These are phyloP conservation scores for Wallacemonas sp. DNA, from an alignment of 208 protist genomes.

Conservation along the genomic window DNA sequence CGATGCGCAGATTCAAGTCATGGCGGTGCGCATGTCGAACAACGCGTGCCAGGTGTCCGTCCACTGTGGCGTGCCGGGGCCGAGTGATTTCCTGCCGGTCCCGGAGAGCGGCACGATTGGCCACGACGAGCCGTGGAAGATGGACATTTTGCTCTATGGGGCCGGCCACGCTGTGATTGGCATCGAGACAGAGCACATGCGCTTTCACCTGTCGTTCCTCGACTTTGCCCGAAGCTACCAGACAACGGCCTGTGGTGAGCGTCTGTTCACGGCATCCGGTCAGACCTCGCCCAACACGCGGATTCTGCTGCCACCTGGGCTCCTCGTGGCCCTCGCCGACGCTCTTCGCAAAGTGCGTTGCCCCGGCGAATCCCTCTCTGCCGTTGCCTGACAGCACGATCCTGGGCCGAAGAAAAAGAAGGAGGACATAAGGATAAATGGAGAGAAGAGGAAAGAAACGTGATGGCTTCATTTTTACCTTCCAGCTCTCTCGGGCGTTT, in stretches of 20 bases:
- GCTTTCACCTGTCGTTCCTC: conserved; percentile 33
- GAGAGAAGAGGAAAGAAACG: no score
- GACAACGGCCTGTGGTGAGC: conserved; percentile 21
- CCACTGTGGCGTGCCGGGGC: conserved; percentile 17
- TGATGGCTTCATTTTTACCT: no score
- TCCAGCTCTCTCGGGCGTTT: no score
- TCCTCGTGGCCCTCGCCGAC: conserved; percentile 24
- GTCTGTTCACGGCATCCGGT: conserved; percentile 30
- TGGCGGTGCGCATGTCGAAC: conserved; percentile 48
- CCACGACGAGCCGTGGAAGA: conserved; percentile 25
- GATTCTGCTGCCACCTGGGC: conserved; percentile 27
- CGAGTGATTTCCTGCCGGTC: background rate
- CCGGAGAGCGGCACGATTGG: conserved; percentile 14
- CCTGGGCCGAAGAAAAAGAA: no score
- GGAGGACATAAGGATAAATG: no score
- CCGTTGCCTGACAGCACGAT: background rate
- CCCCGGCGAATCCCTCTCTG: conserved; percentile 7
- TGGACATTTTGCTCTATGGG: conserved; percentile 50
- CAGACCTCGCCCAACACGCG: conserved; percentile 17
- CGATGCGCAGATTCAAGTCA: conserved; percentile 32
- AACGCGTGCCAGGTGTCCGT: conserved; percentile 50
- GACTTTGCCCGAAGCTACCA: conserved; percentile 33
- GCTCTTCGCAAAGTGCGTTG: conserved; percentile 36
- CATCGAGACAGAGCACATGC: conserved; percentile 37
- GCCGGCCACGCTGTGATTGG: conserved; percentile 38